Base-by-base conservation (phyloP, 345 rosid genomes). In the Lepidium didymum region DNA sequence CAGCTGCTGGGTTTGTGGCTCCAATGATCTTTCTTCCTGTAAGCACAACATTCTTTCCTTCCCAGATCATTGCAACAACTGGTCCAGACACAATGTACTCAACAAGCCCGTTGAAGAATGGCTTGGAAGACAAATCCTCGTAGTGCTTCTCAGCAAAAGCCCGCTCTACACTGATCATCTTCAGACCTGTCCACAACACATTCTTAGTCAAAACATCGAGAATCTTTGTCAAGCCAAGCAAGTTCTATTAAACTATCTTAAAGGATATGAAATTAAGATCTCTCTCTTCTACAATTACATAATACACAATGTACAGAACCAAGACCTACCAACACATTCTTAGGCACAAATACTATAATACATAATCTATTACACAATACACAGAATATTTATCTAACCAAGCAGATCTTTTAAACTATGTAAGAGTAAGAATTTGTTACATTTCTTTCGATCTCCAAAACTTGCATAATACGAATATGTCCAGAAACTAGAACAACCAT, bases 61-160 rank as follows among this genome's bases (percentile, higher is more conserved):
- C 96, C 99, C 99, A 94, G 59, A 89, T 56, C 99, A 91, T 88
- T 10, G 99, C 99, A 65, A 87, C 91, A 46, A 94, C 99, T 1
- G 99, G 96, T 11, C 99, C 99, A 0, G 97, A 94, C 44, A 87
- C 78, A 12, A 91, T 94, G 83, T 94, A 94, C 52, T 94, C 91
- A 9, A 94, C 96, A 18, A 94, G 91, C 3, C 96, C 95, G 52
- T 67, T 59, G 77, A 94, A 94, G 87, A 94, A 94, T 11, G 99
- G 85, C 85, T 85, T 94, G 0, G 85, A 77, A 36, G 97, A 89
- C 8, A 94, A 78, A 62, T 94, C 99, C 1, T 64, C 80, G 7
- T 94, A 94, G 69, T 91, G 99, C 80, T 63, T 85, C 90, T 94
- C 95, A 12, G 97, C 99, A 66, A 94, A 94, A 2, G 88, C 42